phyloP scores from a whole-genome alignment of 805 yeast genomes.

The Wickerhamomyces strasburgensis region DNA sequence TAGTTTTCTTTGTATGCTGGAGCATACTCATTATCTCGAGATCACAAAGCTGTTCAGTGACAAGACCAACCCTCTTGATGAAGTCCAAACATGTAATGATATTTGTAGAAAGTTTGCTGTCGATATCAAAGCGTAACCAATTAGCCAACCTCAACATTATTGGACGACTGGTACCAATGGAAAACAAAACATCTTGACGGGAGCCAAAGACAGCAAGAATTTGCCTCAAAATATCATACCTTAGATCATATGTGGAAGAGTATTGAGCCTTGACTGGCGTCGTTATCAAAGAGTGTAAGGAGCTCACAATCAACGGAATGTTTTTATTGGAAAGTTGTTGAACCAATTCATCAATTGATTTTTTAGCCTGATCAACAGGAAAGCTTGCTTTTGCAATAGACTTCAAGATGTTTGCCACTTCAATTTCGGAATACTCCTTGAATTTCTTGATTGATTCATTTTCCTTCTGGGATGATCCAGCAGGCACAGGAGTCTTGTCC shows the following conservation, averaged over 20 bases:
- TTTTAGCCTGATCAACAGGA: slow-evolving; percentile 1
- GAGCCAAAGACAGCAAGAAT: neutral
- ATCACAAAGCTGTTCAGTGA: neutral
- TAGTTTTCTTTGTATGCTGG: neutral
- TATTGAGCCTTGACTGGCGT: neutral
- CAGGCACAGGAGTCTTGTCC: too few relatives aligned
- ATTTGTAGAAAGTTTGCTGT: neutral
- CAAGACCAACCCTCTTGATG: neutral
- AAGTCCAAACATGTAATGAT: neutral
- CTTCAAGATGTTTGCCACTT: neutral
- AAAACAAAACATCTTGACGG: neutral
- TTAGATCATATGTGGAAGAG: neutral
- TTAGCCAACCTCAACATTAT: slow-evolving; percentile 1
- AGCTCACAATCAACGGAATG: neutral
- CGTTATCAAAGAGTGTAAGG: neutral
- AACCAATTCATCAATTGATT: neutral
- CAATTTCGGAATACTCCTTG: neutral
- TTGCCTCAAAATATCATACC: neutral
- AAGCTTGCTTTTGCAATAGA: neutral
- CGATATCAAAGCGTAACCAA: slow-evolving; percentile 4
- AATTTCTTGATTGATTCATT: neutral
- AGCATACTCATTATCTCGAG: slow-evolving; percentile 2
- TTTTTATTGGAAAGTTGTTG: neutral
- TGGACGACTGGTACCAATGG: neutral
- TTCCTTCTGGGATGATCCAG: too few relatives aligned